A percentile compares a stretch with the other conserved stretches of the same genome.
Conservation (phyloP, 2,329 filamentous ascomycete species). For the Alternaria arbusti region DNA sequence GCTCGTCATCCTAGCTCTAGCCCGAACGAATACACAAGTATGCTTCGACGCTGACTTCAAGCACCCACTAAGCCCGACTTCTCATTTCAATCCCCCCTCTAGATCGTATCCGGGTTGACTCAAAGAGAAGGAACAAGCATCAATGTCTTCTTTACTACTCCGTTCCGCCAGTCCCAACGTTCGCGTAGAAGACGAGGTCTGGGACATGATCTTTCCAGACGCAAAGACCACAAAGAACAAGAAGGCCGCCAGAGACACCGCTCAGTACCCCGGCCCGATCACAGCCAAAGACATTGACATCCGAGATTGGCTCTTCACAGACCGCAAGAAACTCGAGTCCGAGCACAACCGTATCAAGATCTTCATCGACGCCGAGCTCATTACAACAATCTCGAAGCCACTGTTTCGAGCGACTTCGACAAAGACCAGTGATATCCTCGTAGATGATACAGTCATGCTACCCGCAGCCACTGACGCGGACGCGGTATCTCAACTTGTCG, state of each 20-base stretch:
- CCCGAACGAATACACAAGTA: neutral
- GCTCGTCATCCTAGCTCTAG: neutral
- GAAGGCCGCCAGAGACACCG: neutral
- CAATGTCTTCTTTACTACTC: neutral
- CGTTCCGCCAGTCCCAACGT: neutral
- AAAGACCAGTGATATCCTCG: neutral
- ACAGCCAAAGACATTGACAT: neutral
- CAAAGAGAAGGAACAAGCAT: neutral
- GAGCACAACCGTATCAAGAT: rapidly evolving
- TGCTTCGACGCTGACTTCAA: neutral
- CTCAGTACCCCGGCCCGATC: neutral
- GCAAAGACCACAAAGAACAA: neutral
- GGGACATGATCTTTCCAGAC: neutral
- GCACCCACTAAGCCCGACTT: neutral
- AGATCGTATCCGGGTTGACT: too few species aligned
- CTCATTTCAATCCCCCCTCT: too few species aligned
- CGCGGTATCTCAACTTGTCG: rapidly evolving
- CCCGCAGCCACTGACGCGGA: neutral
- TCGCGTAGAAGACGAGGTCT: neutral
- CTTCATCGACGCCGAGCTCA: neutral
- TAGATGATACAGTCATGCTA: rapidly evolving
- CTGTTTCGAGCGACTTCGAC: neutral
- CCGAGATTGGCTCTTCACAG: neutral
- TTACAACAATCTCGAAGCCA: neutral
- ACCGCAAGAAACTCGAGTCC: neutral